Evolutionary conservation across 2,329 filamentous ascomycete genomes (phyloP), one percentile per base, ranked within the genome.

Genomic region (Fusarium chaquense): DNA sequence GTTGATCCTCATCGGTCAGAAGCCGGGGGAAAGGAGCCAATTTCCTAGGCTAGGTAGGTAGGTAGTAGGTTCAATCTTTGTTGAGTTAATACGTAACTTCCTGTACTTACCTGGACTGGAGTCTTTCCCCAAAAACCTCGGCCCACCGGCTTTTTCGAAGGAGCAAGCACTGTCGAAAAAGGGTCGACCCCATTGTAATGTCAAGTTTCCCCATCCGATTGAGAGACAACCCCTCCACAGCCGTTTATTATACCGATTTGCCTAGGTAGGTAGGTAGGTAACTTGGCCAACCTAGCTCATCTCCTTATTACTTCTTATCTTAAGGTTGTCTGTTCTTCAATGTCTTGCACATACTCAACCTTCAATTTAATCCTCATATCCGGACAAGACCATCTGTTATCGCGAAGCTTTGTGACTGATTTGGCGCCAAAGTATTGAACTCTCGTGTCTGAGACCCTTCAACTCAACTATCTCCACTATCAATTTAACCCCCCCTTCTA

Each of bases 111-210:
- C 20, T 41, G 36, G n/a, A 36, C 28, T 66, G 40, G 62, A 44
- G 61, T 36, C 36, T 43, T 67, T 67, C 54, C 66, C 63, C 62
- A 62, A 32, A 49, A 55, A 68, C 73, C 73, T 75, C 73, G 73
- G 73, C 56, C 70, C 68, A 74, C 64, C 73, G 73, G 73, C 70
- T 49, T 54, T 20, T 36, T 38, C 28, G 50, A 38, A 56, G 58
- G 61, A 58, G 57, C 57, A 47, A 55, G 43, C 45, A 32, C 69
- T 71, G 69, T 73, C 67, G 71, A 73, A 69, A 73, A 70, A 72
- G 63, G 61, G 26, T 54, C 59, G 47, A 63, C 57, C 58, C 67
- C 66, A 62, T 69, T 61, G 30, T 54, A 61, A 53, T 50, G 46
- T 59, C 53, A 63, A 60, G 44, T 58, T 45, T 67, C 67, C 67